These are phyloP conservation scores for Ceratocystiopsis sp. DNA, from an alignment of 2,329 filamentous ascomycete genomes.

Conservation along the genomic window DNA sequence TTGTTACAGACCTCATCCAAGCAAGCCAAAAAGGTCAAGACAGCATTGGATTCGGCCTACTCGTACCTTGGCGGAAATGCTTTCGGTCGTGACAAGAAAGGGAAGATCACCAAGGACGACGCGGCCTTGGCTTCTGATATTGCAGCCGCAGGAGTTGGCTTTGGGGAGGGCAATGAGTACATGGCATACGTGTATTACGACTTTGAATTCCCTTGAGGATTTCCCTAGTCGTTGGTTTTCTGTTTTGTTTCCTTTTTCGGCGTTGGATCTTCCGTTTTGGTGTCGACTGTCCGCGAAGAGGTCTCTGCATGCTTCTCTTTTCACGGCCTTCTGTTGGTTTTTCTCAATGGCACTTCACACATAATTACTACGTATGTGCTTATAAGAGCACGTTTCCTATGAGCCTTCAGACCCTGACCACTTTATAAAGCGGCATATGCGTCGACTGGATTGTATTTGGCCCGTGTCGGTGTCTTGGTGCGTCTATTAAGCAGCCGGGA, in stretches of 20 bases:
- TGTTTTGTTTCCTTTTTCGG: background rate
- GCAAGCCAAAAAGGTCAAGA: constrained; percentile 58
- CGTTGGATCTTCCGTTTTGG: no score
- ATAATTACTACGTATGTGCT: no score
- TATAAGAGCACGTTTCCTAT: no score
- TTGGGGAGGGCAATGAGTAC: constrained; percentile 66
- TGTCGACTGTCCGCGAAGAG: no score
- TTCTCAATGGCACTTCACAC: no score
- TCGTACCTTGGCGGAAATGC: constrained; percentile 91
- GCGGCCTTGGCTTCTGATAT: constrained; percentile 63
- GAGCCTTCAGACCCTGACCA: no score
- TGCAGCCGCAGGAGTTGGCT: constrained; percentile 52
- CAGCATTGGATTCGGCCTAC: constrained; percentile 67
- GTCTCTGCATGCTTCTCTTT: no score
- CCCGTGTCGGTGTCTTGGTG: background rate
- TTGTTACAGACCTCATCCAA: constrained; percentile 59
- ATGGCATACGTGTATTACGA: constrained; percentile 96
- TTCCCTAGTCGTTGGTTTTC: background rate
- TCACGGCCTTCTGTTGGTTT: no score
- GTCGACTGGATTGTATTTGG: background rate
- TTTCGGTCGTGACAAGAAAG: constrained; percentile 85
- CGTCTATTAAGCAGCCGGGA: constrained; percentile 10
- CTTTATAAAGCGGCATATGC: no score
- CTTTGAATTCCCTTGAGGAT: constrained; percentile 49
- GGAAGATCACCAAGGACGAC: constrained; percentile 81